Conservation (phyloP, 129 eudicot species). For the Escallonia herrerae region DNA sequence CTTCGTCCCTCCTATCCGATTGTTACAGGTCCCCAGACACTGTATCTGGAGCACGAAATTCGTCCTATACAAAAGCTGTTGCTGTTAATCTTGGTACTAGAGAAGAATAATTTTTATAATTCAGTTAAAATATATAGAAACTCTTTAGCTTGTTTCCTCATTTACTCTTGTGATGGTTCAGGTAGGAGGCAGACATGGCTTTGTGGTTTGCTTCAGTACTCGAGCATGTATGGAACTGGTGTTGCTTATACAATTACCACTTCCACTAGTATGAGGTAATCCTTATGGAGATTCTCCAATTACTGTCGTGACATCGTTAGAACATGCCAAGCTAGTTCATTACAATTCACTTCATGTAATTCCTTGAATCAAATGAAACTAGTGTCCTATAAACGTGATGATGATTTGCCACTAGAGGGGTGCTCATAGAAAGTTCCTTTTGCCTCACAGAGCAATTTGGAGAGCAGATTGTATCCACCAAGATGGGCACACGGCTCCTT, state of each 20-base stretch:
- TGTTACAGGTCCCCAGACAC: conserved; percentile 77
- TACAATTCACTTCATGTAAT: no score
- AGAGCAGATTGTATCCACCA: conserved; percentile 64
- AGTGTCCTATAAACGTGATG: no score
- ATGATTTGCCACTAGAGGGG: no score
- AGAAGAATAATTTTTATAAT: background rate
- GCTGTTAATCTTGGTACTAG: conserved; percentile 49
- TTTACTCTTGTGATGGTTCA: conserved; percentile 2
- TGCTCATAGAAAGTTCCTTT: no score
- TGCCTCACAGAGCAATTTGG: conserved; percentile 39
- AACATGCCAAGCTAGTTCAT: no score
- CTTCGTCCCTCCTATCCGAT: conserved; percentile 62
- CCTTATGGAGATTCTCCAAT: conserved; percentile 3
- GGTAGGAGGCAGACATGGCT: conserved; percentile 27
- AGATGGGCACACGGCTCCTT: conserved; percentile 41
- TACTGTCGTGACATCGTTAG: no score
- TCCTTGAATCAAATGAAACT: no score
- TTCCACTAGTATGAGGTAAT: conserved; percentile 51
- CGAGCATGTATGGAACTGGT: conserved; percentile 46
- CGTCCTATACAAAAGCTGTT: conserved; percentile 57
- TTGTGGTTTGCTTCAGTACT: conserved; percentile 45
- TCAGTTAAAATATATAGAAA: no score
- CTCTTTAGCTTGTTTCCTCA: background rate
- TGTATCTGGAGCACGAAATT: conserved; percentile 52
- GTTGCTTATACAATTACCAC: conserved; percentile 56